phyloP scores from a whole-genome alignment of 1,284 basidiomycete species.

The Cryptococcus sp. region DNA sequence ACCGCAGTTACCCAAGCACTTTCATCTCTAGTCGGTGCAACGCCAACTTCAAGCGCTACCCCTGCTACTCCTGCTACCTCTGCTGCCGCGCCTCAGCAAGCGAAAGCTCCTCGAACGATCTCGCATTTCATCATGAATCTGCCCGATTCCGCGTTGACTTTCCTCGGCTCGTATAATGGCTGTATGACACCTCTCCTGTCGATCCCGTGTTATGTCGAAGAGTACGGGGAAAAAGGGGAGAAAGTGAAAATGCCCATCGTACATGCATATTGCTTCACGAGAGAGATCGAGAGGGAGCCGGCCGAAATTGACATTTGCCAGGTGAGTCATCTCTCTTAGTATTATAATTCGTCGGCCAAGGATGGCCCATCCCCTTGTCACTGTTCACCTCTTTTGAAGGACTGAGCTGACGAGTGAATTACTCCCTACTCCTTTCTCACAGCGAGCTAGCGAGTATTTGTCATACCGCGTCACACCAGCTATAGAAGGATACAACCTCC shows the following conservation, averaged over 20 bases:
- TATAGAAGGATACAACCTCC: conserved; percentile 59
- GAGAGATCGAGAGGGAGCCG: conserved; percentile 69
- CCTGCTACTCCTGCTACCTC: too few relatives aligned
- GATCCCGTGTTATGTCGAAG: conserved; percentile 24
- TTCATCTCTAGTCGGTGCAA: too few relatives aligned
- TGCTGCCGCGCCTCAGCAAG: too few relatives aligned
- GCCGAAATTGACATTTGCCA: conserved; percentile 75
- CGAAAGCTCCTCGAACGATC: conserved; percentile 57
- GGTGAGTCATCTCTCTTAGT: conserved; percentile 60
- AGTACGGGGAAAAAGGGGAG: conserved; percentile 12
- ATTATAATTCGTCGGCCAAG: background rate
- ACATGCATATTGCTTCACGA: conserved; percentile 96
- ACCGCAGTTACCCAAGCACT: too few relatives aligned
- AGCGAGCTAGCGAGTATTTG: conserved; percentile 75
- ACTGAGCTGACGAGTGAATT: background rate
- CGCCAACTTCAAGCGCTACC: too few relatives aligned
- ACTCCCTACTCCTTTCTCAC: conserved; percentile 8
- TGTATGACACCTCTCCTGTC: conserved; percentile 54
- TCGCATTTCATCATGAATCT: conserved; percentile 97
- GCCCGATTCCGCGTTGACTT: conserved; percentile 85
- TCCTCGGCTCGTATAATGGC: conserved; percentile 85
- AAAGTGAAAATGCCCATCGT: conserved; percentile 73
- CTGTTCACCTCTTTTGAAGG: too few relatives aligned
- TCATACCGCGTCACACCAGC: conserved; percentile 61
- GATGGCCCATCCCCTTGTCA: too few relatives aligned